phyloP scores from a whole-genome alignment of 2,329 filamentous ascomycete genomes.

The Diaporthe australafricana region DNA sequence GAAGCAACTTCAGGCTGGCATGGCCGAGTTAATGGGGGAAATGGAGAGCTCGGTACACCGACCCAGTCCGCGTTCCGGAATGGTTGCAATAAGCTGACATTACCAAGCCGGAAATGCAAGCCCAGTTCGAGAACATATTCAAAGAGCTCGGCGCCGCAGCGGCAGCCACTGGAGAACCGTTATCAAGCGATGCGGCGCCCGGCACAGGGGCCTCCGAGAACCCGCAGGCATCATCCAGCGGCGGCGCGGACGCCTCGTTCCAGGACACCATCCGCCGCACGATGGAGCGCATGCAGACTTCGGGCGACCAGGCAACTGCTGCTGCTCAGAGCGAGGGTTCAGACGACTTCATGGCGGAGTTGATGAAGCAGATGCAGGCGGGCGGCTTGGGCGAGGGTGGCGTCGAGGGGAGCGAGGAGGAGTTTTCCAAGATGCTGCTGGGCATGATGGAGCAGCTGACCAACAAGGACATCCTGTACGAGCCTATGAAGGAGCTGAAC shows the following conservation, averaged over 20 bases:
- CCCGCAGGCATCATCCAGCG: slow-evolving; percentile 41
- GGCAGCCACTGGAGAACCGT: slow-evolving; percentile 46
- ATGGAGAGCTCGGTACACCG: slow-evolving; percentile 69
- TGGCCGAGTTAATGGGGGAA: slow-evolving; percentile 84
- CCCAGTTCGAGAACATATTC: slow-evolving; percentile 82
- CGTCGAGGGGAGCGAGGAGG: slow-evolving; percentile 74
- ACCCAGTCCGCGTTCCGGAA: neutral
- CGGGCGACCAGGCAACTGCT: slow-evolving; percentile 85
- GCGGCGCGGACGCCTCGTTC: slow-evolving; percentile 74
- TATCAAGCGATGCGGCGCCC: slow-evolving; percentile 39
- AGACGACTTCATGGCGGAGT: slow-evolving; percentile 89
- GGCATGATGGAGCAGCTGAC: slow-evolving; percentile 99
- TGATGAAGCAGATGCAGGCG: slow-evolving; percentile 88
- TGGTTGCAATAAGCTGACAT: neutral
- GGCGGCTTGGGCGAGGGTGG: slow-evolving; percentile 63
- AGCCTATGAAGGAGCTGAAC: slow-evolving; percentile 97
- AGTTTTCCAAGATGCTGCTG: slow-evolving; percentile 94
- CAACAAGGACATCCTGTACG: slow-evolving; percentile 97
- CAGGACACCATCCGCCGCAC: slow-evolving; percentile 93
- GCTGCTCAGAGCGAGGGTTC: slow-evolving; percentile 75
- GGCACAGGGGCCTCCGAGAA: slow-evolving; percentile 41
- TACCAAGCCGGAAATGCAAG: slow-evolving; percentile 75
- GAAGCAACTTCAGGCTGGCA: slow-evolving; percentile 87
- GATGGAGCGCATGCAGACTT: slow-evolving; percentile 95
- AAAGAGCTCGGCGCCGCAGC: slow-evolving; percentile 74